Evolutionary conservation across 1,139 yeast genomes (phyloP), one percentile per base, ranked within the genome.

Genomic region (Lizanozyma gosingica): DNA sequence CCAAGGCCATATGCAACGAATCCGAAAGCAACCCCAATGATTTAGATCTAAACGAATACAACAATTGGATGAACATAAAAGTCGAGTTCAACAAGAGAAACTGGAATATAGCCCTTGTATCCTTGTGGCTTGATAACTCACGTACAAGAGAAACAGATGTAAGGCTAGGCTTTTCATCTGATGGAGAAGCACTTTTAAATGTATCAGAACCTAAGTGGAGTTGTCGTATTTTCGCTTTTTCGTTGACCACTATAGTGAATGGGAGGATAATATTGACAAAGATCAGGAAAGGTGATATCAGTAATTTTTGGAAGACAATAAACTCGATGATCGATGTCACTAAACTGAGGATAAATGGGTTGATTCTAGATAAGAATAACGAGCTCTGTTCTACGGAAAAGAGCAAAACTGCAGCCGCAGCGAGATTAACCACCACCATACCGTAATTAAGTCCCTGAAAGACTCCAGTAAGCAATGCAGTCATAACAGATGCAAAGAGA

Each of bases 1-100:
- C 98, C 43, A 92, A 69, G 2, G 95, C 86, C 99, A 92, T 92
- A 60, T 92, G 99, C 40, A 92, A 70, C 3, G 96, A 87, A 54
- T 94, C 99, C 4, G 96, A 87, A 38, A 94, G 63, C 18, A 94
- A 67, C 6, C 98, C 97, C 35, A 94, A 65, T 0, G 97, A 90
- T 54, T 86, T 90, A 0, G 97, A 88, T 47, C 95, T 71, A 60
- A 94, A 83, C 1, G 97, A 90, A 56, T 94, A 94, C 14, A 90
- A 64, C 48, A 92, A 71, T 61, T 94, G 98, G 36, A 94, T 81
- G 53, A 94, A 77, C 99, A 94, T 94, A 61, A 92, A 94, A 2
- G 92, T 76, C 17, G 94, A 78, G 61, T 94, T 94, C 44, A 94
- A 70, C 44, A 92, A 59, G 39, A 94, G 63, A 53, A 92, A 94